These are phyloP conservation scores for Biscogniauxia sp. DNA, from an alignment of 2,329 filamentous ascomycete species.

Conservation along the genomic window DNA sequence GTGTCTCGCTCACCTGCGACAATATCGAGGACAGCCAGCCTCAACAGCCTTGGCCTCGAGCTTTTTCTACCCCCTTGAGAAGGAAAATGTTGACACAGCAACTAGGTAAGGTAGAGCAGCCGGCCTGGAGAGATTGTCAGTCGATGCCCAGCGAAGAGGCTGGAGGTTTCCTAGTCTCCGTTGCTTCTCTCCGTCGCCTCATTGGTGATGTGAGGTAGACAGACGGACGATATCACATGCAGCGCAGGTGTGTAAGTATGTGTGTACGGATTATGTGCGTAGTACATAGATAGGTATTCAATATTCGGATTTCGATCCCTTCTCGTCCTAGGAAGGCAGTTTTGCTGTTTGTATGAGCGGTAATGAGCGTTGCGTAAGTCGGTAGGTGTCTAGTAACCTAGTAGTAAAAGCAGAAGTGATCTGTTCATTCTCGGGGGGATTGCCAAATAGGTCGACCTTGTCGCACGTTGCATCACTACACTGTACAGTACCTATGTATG, in stretches of 20 bases:
- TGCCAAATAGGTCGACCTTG: neutral
- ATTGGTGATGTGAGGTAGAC: neutral
- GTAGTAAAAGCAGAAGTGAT: neutral
- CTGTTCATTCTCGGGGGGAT: neutral
- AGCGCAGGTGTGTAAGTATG: no score
- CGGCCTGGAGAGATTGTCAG: neutral
- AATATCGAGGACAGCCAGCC: neutral
- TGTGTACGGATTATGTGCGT: no score
- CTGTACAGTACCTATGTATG: neutral
- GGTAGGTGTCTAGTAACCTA: no score
- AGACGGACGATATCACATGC: neutral
- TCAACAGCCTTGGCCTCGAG: neutral
- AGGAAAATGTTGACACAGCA: neutral
- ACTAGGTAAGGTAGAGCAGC: neutral
- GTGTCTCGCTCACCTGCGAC: neutral
- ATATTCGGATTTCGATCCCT: neutral
- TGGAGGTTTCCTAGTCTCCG: neutral
- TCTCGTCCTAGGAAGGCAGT: neutral
- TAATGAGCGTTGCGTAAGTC: neutral
- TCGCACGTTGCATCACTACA: neutral
- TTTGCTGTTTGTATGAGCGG: neutral
- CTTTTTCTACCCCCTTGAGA: neutral
- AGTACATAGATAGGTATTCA: no score
- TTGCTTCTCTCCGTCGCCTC: neutral
- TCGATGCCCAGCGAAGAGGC: neutral